Evolutionary conservation across 78 protist genomes (phyloP).

Genomic region (Speleostelium caveatum): DNA sequence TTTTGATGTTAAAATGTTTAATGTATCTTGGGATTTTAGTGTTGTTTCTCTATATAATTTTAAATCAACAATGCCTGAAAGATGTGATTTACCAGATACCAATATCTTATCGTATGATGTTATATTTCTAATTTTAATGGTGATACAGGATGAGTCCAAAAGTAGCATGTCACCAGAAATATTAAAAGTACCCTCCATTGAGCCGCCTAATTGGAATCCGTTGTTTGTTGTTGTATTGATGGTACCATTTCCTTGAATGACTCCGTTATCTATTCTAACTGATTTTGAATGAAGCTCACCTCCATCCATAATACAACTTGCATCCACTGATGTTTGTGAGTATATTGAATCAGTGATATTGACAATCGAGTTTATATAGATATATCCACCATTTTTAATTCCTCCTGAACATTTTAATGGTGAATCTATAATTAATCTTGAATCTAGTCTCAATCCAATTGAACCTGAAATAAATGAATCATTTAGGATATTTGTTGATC

Average conservation of each 20-base stretch:
- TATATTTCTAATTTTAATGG: background rate
- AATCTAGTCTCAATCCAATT: background rate
- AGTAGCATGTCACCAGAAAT: slow-evolving; percentile 9
- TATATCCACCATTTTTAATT: slow-evolving; percentile 5
- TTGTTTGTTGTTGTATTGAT: background rate
- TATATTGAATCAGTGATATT: background rate
- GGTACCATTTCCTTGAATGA: background rate
- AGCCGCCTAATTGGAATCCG: slow-evolving; percentile 31
- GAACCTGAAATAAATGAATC: background rate
- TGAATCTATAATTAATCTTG: background rate
- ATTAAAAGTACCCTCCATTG: slow-evolving; percentile 19
- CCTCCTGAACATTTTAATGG: background rate
- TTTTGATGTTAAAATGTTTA: background rate
- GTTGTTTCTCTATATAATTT: background rate
- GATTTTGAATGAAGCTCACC: slow-evolving; percentile 1
- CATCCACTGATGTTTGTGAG: background rate
- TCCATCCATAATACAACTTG: background rate
- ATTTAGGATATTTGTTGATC: too few relatives aligned
- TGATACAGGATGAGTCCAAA: background rate
- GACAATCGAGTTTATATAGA: background rate
- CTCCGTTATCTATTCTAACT: background rate
- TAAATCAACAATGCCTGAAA: slow-evolving; percentile 17
- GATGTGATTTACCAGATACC: background rate
- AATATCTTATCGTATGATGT: background rate
- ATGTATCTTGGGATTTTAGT: background rate